phyloP scores from a whole-genome alignment of 176 grass and related monocot species.

The Oryza glumipatula region DNA sequence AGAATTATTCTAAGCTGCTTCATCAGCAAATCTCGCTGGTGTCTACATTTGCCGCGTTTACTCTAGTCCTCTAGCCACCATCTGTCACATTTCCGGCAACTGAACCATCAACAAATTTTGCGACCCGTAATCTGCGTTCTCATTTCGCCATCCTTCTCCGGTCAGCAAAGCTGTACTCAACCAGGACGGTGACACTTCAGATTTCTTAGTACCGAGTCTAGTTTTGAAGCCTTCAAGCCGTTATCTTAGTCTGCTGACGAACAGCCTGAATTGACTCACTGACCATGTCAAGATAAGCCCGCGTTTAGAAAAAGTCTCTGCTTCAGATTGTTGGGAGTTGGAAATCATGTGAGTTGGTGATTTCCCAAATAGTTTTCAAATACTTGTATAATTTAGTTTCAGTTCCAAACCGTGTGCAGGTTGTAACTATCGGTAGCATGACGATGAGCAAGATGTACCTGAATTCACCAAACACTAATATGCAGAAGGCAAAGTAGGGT shows the following conservation, averaged over 20 bases:
- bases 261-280: neutral
- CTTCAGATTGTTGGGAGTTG: neutral
- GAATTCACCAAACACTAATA: neutral
- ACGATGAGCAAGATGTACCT: neutral
- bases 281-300: constrained; percentile 20
- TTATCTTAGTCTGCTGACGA: neutral
- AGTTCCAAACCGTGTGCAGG: neutral
- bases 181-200: constrained; percentile 19
- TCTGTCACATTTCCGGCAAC: neutral
- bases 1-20: neutral
- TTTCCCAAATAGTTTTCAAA: neutral
- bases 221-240: constrained; percentile 40
- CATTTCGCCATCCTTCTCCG: constrained; percentile 15
- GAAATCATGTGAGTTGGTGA: neutral
- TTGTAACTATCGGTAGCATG: no score
- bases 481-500: neutral
- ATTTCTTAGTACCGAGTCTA: constrained; percentile 19
- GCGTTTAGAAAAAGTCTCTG: neutral
- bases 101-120: neutral
- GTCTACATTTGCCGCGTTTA: neutral
- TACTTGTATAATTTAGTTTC: neutral
- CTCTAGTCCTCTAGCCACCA: neutral
- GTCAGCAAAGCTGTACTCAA: neutral
- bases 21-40: neutral
- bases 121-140: neutral